A percentile compares a stretch with the other conserved stretches of the same genome.
phyloP scores from a whole-genome alignment of 2,329 filamentous ascomycete genomes.

The Drechslerella stenobrocha region DNA sequence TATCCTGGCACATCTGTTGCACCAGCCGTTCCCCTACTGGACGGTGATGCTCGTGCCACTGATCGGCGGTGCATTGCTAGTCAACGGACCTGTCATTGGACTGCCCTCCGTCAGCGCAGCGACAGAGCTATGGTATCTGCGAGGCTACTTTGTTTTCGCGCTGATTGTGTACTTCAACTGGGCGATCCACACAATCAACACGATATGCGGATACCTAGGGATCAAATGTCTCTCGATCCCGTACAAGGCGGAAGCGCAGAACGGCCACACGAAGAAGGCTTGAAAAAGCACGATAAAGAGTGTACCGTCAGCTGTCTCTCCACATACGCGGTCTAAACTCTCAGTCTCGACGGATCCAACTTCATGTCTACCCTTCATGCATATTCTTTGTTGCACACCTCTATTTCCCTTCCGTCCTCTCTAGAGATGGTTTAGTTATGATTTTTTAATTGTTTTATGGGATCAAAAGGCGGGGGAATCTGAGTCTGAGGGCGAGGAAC shows the following conservation, averaged over 20 bases:
- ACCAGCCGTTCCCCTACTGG: constrained; percentile 95
- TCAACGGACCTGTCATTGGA: constrained; percentile 78
- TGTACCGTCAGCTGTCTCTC: neutral
- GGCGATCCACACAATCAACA: constrained; percentile 86
- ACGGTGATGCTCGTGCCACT: constrained; percentile 87
- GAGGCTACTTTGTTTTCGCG: constrained; percentile 80
- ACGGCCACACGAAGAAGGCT: constrained; percentile 29
- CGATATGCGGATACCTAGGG: constrained; percentile 86
- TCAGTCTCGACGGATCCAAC: no score
- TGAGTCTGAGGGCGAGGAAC: no score
- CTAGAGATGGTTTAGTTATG: no score
- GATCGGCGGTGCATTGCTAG: constrained; percentile 78
- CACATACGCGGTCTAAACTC: no score
- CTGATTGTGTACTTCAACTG: constrained; percentile 86
- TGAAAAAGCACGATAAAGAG: neutral
- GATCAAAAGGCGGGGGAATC: no score
- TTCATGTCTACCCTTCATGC: no score
- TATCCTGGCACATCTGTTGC: constrained; percentile 90
- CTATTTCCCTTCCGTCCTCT: no score
- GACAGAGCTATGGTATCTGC: constrained; percentile 77
- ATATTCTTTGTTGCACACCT: no score
- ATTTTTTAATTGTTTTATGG: no score
- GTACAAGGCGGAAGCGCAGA: constrained; percentile 59
- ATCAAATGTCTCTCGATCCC: constrained; percentile 94
- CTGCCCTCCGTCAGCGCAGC: constrained; percentile 67